Evolutionary conservation across 768 basidiomycete genomes (phyloP), one percentile per base, ranked within the genome.

Genomic region (Steccherinum ochraceum): DNA sequence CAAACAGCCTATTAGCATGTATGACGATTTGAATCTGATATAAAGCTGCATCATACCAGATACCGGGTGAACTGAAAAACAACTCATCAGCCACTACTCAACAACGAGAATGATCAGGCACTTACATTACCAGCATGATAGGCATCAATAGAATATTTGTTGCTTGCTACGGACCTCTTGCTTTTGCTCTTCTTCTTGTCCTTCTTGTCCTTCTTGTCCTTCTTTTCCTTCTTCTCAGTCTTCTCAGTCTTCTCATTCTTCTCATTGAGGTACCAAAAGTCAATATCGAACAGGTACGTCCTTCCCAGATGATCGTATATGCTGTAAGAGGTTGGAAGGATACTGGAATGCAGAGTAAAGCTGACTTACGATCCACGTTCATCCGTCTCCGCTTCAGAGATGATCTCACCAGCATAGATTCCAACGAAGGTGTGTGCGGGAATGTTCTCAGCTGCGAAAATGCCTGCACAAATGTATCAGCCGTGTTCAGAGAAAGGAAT

Each of bases 61-160:
- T 89, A 95, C 25, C 93, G 80, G n/a, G 93, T 93, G 66, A 93
- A 93, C 92, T 94, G n/a, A n/a, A n/a, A n/a, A n/a, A 57, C 11
- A 53, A 20, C 40, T n/a, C n/a, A n/a, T n/a, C n/a, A n/a, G n/a
- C n/a, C n/a, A n/a, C n/a, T 24, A 52, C 27, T 2, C 3, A 18
- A 3, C 25, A 16, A 43, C n/a, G 21, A 11, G 48, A 21, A 5
- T 46, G 51, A 40, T 21, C 2, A 74, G 85, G 63, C 63, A n/a
- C n/a, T n/a, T n/a, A 91, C 88, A 65, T 91, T 91, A 11, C 88
- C 88, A 18, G 79, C 83, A 65, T 94, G 91, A 63, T 86, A 95
- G 3, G 93, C 93, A 68, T 95, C 93, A 2, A 94, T 83, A 12
- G 74, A 72, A 55, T 82, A 89, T 39, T 77, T 67, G 13, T 60